Evolutionary conservation across 2,329 filamentous ascomycete genomes (phyloP), one percentile per base, ranked within the genome.

Genomic region (Aureobasidium sp.): DNA sequence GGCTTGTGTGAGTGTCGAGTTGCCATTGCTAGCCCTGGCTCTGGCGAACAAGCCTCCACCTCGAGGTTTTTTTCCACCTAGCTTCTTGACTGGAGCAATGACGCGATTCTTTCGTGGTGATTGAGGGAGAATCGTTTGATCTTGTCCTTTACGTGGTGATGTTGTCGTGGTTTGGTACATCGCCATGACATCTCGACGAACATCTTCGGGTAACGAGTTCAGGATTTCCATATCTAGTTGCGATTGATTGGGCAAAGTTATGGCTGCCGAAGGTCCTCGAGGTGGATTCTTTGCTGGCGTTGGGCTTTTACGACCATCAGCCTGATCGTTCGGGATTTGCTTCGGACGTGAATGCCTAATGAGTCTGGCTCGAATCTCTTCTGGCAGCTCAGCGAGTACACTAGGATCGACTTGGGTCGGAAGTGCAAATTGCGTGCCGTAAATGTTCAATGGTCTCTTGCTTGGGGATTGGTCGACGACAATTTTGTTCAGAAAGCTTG

Each of bases 351-450:
- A 61, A 69, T 88, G 87, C 9, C 82, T 82, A 65, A 89, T 80
- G 10, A 97, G 81, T 70, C 84, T 90, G 36, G 84, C 86, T 64
- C 90, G 84, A 65, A 97, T 96, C 71, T 96, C 90, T 36, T 80
- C 81, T 0, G 93, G 93, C 3, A 99, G 80, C 69, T 95, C 92
- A 1, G 88, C 88, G 3, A 97, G 75, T 0, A 96, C 87, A n/a
- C 82, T 79, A 0, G 88, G 86, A 71, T 99, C 94, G 2, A 89
- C 83, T 67, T 96, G 90, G 1, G 84, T 84, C 0, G 94, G 94
- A 67, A 99, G 80, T 51, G 97, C 84, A 69, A 99, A 99, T 69
- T 99, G 94, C 0, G 93, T 96, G 1, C 93, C 91, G 3, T 85
- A 80, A 3, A 90, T 83, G 69, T 97, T 96, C 26, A 96, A 77